Base-by-base conservation (phyloP, 148 eudicot genomes). In the Cornus controversa region DNA sequence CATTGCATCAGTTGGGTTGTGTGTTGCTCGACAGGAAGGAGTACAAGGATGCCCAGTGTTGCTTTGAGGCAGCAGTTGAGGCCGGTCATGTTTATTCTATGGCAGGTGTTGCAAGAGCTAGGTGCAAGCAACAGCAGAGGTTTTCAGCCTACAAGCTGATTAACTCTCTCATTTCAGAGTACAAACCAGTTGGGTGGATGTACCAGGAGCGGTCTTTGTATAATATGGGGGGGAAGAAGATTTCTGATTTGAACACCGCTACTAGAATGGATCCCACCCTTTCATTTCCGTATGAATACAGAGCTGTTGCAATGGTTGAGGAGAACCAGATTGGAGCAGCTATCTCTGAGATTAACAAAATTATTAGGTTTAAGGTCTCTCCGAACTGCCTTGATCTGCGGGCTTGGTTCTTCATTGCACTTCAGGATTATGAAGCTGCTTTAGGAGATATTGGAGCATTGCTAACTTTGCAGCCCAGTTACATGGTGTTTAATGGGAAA, bases 101-200 rank as follows among this genome's bases (percentile, higher is more conserved):
- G 6, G 93, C 86, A 25, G 98, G 98, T 71, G 84, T 92, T 80
- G 91, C 98, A 20, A 89, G 98, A 79, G 75, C 90, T 23, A 89
- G 87, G 72, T 89, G 83, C 80, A 92, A 90, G 83, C 98, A 89
- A 40, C 97, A 97, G 20, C 91, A 92, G 63, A 91, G 83, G 84
- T 92, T 87, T 73, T 87, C 90, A 10, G 95, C 97, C 1, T 92
- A 87, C 80, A 91, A 89, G 76, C 60, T 82, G 81, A 86, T 94
- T 75, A 87, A 87, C 73, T 78, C 89, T 37, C 81, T 94, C 36
- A 82, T 91, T 18, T 87, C 84, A 26, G 87, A 89, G 42, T 42
- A 85, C 73, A 87, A 81, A 67, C 90, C 94, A 15, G 81, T 82
- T n/a, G 98, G 98, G 36, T 94, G 98, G 98, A 94, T 94, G 93